These are phyloP conservation scores for Meira nashicola DNA, from an alignment of 1,284 basidiomycete genomes.

Conservation along the genomic window DNA sequence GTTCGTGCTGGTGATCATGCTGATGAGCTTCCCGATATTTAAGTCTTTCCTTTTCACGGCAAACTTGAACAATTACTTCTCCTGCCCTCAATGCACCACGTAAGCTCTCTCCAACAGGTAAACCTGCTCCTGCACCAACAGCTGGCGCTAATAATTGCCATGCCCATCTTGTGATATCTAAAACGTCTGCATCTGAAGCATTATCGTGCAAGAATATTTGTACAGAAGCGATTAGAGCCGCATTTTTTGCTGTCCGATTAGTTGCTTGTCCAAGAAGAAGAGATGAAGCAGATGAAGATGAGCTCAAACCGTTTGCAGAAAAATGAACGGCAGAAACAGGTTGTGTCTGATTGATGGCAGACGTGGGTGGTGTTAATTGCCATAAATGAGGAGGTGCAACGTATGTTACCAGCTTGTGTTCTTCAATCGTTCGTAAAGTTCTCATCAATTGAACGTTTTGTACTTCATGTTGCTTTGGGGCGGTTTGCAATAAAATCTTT, in stretches of 20 bases:
- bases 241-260: constrained; percentile 25
- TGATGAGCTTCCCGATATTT: neutral
- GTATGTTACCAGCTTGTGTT: constrained; percentile 37
- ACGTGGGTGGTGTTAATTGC: constrained; percentile 48
- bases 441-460: constrained; percentile 29
- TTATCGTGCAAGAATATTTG: constrained; percentile 29
- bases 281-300: neutral
- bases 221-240: constrained; percentile 41
- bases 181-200: constrained; percentile 34
- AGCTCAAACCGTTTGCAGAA: neutral
- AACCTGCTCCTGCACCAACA: constrained; percentile 34
- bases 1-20: constrained; percentile 6
- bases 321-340: neutral
- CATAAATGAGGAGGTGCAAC: constrained; percentile 39
- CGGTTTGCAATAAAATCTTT: constrained; percentile 45
- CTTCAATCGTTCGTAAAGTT: constrained; percentile 35
- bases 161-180: constrained; percentile 43
- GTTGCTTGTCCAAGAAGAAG: neutral
- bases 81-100: constrained; percentile 40
- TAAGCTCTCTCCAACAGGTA: constrained; percentile 38
- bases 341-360: constrained; percentile 11
- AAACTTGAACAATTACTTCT: constrained; percentile 42
- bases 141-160: constrained; percentile 43
- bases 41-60: constrained; percentile 25
- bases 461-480: constrained; percentile 21